Base-by-base conservation (phyloP, 352 stramenopile genomes). In the Globisporangium spiculum region DNA sequence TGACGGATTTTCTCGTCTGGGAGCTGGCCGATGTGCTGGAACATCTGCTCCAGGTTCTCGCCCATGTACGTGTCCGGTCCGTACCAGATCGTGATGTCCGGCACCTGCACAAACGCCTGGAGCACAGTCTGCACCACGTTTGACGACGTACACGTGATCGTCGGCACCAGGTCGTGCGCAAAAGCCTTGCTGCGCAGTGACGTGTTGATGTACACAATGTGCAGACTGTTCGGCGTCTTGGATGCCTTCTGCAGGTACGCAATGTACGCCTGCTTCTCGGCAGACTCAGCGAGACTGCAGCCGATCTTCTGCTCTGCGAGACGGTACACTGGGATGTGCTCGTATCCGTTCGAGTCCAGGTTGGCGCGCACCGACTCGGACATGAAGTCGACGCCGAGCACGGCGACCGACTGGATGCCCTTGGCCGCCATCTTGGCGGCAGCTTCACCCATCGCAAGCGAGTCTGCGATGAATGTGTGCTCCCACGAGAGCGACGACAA, bases 171-270 rank as follows among this genome's bases (percentile, higher is more conserved):
- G 48, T 93, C 90, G 56, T 95, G 90, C n/a, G 86, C 86, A 24
- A 97, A 89, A 16, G 97, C 97, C 80, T 99, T 99, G 73, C 95
- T 99, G 61, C 98, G 91, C 61, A 99, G 83, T 56, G 90, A 98
- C 27, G 97, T 99, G 80, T 99, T 99, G 75, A 99, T 99, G 86
- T 99, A 99, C 63, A 99, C 92, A 16, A 99, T 94, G 78, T 99
- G 97, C 32, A 99, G 75, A n/a, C 91, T 92, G 72, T 92, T 93
- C 52, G 88, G 81, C 24, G 79, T 96, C 75, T 97, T 87, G 9
- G 89, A 77, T 6, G 89, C 90, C 75, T 96, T 96, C 67, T 86
- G 77, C 53, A 99, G 73, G 88, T 97, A 99, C 27, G 96, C 96
- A 55, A 91, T 81, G 75, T 99, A 99, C 4, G 80, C 84, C 60